Base-by-base conservation (phyloP, 2,329 filamentous ascomycete species). In the Penicillium sp. region DNA sequence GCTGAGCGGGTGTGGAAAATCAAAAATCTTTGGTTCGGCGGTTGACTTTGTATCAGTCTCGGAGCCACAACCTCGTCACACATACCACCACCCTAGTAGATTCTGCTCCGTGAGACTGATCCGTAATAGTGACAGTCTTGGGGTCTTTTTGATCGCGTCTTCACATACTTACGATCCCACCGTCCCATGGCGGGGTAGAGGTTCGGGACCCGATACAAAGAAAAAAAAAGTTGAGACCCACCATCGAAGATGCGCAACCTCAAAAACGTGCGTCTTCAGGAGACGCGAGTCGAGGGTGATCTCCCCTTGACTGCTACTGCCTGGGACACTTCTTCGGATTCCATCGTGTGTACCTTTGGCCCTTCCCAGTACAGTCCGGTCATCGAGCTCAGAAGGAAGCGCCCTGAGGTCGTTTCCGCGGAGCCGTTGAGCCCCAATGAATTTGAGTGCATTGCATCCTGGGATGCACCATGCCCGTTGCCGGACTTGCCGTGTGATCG, bases 381-480 rank as follows among this genome's bases (percentile, higher is more conserved):
- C 52, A 90, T 99, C 66, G 88, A 93, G 74, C 82, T 98, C 58
- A 84, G 82, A 66, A 79, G 85, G 60, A 76, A 74, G 63, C 64
- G 66, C 48, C 68, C 72, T 44, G 70, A 74, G 64, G 64, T 69
- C 55, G 65, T 65, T 57, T 68, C 71, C 60, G 69, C 81, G 37
- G 71, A 78, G 39, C 74, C 76, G 52, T 71, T 78, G 59, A 74
- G 73, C 47, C 67, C 68, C 52, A 70, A 71, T 48, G 74, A 74
- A 39, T 76, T 78, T 47, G 74, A 79, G 22, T 74, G 73, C 49
- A 86, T 98, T 67, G 89, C 92, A 56, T 90, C 89, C 39, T 99
- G 95, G 95, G 90, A 96, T 78, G 90, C 91, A 19, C 89, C 88
- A 54, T 91, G 87, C 69, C 90, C 91, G 52, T 85, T 86, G 58